Evolutionary conservation across 2,329 filamentous ascomycete genomes (phyloP).

Genomic region (Trichophyton rubrum): DNA sequence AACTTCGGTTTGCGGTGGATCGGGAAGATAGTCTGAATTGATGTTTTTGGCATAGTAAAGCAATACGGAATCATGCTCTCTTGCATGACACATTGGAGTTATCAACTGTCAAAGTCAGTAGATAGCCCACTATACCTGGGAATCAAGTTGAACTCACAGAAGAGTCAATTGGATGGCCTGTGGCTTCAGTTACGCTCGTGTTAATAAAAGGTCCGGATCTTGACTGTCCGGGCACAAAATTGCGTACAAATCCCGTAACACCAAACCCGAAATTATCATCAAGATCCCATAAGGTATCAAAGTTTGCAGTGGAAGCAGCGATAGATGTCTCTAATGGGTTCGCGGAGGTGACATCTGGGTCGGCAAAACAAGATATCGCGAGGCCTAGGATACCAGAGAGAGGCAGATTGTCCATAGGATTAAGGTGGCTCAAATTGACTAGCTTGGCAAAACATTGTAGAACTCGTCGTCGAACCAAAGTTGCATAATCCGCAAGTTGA

Average conservation of each 20-base stretch:
- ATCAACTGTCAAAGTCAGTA: slow-evolving; percentile 26
- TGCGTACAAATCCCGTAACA: slow-evolving; percentile 69
- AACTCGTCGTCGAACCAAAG: slow-evolving; percentile 86
- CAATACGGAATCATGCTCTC: slow-evolving; percentile 78
- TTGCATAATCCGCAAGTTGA: slow-evolving; percentile 77
- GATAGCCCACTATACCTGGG: not conserved
- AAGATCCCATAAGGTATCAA: slow-evolving; percentile 91
- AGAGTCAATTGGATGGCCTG: slow-evolving; percentile 30
- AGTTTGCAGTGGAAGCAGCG: slow-evolving; percentile 74
- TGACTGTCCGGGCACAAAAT: slow-evolving; percentile 38
- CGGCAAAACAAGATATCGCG: slow-evolving; percentile 81
- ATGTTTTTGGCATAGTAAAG: slow-evolving; percentile 52
- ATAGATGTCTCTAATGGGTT: slow-evolving; percentile 83
- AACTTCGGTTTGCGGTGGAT: slow-evolving; percentile 81
- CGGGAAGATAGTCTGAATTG: slow-evolving; percentile 42
- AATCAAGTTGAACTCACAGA: slow-evolving; percentile 23
- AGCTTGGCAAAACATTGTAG: slow-evolving; percentile 91
- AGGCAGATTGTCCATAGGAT: slow-evolving; percentile 70
- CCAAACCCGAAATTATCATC: slow-evolving; percentile 92
- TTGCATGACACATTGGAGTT: slow-evolving; percentile 62
- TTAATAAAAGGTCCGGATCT: not conserved
- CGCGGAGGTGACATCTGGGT: slow-evolving; percentile 59
- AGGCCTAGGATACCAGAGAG: slow-evolving; percentile 86
- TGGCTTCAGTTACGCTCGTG: slow-evolving; percentile 21
- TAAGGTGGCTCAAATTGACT: slow-evolving; percentile 73